Percentiles rank a stretch among this genome's conserved stretches.
phyloP scores from a whole-genome alignment of 1,139 yeast species.

The Sugiyamaella japonica region DNA sequence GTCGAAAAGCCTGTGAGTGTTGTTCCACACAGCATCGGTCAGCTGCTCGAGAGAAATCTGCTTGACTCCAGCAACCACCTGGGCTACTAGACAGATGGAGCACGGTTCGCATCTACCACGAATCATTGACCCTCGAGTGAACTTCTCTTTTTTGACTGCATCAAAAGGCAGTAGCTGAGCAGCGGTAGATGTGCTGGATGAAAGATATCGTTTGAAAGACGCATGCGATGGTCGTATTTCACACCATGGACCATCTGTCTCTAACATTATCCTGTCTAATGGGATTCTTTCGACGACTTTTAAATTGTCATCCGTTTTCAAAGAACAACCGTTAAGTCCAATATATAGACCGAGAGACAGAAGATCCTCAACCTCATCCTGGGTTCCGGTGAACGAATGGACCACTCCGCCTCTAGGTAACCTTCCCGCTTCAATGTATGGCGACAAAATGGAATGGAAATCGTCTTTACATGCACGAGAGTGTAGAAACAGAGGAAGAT shows the following conservation, averaged over 20 bases:
- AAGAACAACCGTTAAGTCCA: conserved; percentile 91
- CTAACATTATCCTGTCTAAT: conserved; percentile 66
- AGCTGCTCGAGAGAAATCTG: conserved; percentile 53
- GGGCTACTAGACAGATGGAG: conserved; percentile 75
- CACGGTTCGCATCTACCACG: conserved; percentile 93
- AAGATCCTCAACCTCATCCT: conserved; percentile 55
- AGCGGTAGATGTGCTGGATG: conserved; percentile 35
- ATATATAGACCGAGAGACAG: conserved; percentile 64
- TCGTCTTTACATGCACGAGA: conserved; percentile 89
- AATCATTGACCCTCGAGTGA: conserved; percentile 51
- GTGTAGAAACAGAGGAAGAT: conserved; percentile 80
- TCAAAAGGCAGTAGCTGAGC: conserved; percentile 55
- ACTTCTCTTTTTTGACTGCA: conserved; percentile 64
- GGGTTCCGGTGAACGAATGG: conserved; percentile 89
- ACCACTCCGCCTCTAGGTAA: conserved; percentile 63
- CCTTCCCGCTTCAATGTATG: conserved; percentile 48
- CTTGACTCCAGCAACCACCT: conserved; percentile 64
- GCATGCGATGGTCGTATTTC: conserved; percentile 85
- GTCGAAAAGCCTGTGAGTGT: conserved; percentile 57
- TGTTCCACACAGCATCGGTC: conserved; percentile 62
- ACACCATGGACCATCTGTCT: conserved; percentile 99
- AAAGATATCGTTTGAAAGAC: conserved; percentile 53
- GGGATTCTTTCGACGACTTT: conserved; percentile 69
- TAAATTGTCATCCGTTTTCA: conserved; percentile 73
- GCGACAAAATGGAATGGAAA: conserved; percentile 61